A percentile compares a stretch with the other conserved stretches of the same genome.
Conservation (phyloP, 495 filamentous ascomycete genomes). For the Neurospora terricola region DNA sequence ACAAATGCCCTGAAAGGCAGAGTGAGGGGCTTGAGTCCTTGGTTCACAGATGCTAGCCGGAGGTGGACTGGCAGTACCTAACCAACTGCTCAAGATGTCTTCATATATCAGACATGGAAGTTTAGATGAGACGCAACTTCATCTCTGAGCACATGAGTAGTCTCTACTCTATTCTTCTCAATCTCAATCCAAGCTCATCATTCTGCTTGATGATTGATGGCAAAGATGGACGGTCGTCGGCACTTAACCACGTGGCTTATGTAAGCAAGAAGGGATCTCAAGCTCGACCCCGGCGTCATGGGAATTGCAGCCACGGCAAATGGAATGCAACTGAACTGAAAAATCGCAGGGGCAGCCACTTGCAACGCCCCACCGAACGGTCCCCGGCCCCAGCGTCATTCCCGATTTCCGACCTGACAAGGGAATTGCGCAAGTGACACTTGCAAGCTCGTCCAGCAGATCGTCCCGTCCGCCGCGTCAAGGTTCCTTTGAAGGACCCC, state of each 20-base stretch:
- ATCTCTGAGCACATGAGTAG: background rate
- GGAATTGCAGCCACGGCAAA: background rate
- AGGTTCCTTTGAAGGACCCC: background rate
- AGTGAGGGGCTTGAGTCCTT: background rate
- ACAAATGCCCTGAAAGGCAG: background rate
- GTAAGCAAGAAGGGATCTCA: background rate
- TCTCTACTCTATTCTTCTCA: background rate
- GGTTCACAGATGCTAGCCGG: background rate
- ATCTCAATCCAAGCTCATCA: background rate
- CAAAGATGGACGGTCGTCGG: background rate
- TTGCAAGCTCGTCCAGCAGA: background rate
- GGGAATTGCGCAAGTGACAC: background rate
- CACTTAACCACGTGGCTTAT: background rate
- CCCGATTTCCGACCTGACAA: background rate
- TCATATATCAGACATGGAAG: background rate
- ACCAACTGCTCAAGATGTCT: background rate
- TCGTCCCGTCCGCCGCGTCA: background rate
- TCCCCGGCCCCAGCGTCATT: background rate
- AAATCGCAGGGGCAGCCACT: background rate
- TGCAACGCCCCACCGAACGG: background rate
- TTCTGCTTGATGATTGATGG: background rate
- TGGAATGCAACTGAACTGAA: background rate
- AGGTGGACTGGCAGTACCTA: background rate
- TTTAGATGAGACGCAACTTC: background rate
- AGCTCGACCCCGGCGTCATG: background rate